Percentiles rank a stretch among this genome's conserved stretches.
phyloP scores from a whole-genome alignment of 1,284 basidiomycete species.

The Laetiporus sulphureus region DNA sequence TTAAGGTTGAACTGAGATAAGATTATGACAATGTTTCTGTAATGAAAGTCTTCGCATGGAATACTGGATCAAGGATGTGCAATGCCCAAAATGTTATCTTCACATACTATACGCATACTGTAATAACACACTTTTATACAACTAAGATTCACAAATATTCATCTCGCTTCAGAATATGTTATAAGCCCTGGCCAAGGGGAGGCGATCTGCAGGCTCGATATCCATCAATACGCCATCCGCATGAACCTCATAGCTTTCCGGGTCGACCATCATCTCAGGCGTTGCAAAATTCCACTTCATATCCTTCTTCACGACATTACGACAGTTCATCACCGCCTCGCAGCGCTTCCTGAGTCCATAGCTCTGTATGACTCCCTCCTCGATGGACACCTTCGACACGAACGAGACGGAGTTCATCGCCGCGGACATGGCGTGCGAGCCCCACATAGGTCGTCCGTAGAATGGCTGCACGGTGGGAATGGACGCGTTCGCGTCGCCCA shows the following conservation, averaged over 20 bases:
- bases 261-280: slow-evolving; percentile 85
- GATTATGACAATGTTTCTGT: no score
- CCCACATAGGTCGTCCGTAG: slow-evolving; percentile 89
- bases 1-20: no score
- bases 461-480: slow-evolving; percentile 93
- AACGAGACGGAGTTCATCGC: slow-evolving; percentile 80
- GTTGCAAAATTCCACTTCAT: slow-evolving; percentile 90
- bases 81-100: no score
- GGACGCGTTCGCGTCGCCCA: slow-evolving; percentile 91
- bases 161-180: slow-evolving; percentile 59
- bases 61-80: no score
- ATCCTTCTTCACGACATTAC: slow-evolving; percentile 74
- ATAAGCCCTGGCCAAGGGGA: slow-evolving; percentile 69
- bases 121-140: no score
- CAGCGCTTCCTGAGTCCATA: slow-evolving; percentile 76
- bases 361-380: slow-evolving; percentile 50
- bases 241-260: slow-evolving; percentile 85
- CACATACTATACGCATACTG: no score
- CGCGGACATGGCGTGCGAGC: slow-evolving; percentile 65
- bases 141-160: no score
- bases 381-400: slow-evolving; percentile 74
- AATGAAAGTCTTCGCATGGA: no score
- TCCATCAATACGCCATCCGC: slow-evolving; percentile 78
- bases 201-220: slow-evolving; percentile 64
- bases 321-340: slow-evolving; percentile 75